Percentiles rank a stretch among this genome's conserved stretches.
Evolutionary conservation across 441 rosid species (phyloP).

Genomic region (Mallotus japonicus): DNA sequence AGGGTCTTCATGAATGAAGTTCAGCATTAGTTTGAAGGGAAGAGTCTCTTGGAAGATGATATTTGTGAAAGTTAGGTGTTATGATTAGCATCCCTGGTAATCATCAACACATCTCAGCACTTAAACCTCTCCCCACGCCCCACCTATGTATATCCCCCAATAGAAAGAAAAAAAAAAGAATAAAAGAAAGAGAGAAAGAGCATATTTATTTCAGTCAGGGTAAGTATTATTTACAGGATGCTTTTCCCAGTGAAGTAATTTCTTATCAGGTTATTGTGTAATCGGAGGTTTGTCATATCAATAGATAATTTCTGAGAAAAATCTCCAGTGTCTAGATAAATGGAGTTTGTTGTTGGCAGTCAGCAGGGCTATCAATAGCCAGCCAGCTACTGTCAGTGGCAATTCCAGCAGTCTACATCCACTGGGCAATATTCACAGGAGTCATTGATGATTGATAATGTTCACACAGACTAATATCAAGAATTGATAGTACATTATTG

Average conservation of each 20-base stretch:
- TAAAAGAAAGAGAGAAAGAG: too few species aligned
- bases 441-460: not conserved
- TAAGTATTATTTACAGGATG: not conserved
- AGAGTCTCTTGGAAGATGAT: not conserved
- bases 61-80: not conserved
- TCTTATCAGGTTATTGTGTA: too few species aligned
- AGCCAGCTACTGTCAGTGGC: too few species aligned
- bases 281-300: not conserved
- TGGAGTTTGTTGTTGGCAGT: not conserved
- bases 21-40: not conserved
- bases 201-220: too few species aligned
- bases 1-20: not conserved
- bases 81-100: not conserved
- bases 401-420: too few species aligned
- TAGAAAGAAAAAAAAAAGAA: too few species aligned
- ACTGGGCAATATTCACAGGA: too few species aligned
- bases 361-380: not conserved
- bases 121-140: not conserved
- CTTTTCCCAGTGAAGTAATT: not conserved
- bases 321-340: not conserved
- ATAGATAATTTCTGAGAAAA: not conserved
- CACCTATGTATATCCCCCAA: not conserved
- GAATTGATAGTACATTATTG: not conserved
- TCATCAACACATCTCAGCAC: not conserved
- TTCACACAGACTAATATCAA: not conserved